Percentiles rank a stretch among this genome's conserved stretches.
Evolutionary conservation across 805 yeast species (phyloP).

Genomic region (Pichia pseudocactophila): DNA sequence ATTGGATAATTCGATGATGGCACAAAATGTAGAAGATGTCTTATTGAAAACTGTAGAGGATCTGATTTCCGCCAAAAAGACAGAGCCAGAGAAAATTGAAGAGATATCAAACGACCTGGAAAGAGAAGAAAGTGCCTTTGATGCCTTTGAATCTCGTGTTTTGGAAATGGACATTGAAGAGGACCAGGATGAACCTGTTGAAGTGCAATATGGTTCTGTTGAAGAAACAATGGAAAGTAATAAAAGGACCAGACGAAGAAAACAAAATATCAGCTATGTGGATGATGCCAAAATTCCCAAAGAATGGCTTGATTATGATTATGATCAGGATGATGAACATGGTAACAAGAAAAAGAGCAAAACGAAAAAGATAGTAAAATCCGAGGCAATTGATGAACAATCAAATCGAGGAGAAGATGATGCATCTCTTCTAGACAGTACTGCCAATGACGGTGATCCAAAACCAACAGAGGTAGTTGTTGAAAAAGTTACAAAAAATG

Average conservation of each 20-base stretch:
- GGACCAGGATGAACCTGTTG: slow-evolving; percentile 3
- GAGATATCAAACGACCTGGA: neutral
- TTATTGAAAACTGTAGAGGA: slow-evolving; percentile 41
- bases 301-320: neutral
- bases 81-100: neutral
- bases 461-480: no score
- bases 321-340: neutral
- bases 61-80: slow-evolving; percentile 7
- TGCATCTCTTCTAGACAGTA: no score
- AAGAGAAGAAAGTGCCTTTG: slow-evolving; percentile 5
- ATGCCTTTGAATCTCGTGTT: slow-evolving; percentile 9
- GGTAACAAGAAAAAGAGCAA: neutral
- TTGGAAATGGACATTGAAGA: slow-evolving; percentile 7
- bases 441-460: no score
- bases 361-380: neutral
- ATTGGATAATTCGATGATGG: slow-evolving; percentile 58
- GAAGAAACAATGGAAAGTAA: neutral
- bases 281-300: slow-evolving; percentile 2
- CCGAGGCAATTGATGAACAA: no score
- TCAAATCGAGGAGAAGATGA: no score
- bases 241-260: slow-evolving; percentile 4
- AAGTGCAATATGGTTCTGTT: neutral
- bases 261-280: slow-evolving; percentile 8
- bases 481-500: no score
- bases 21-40: slow-evolving; percentile 41